Conservation (phyloP, 768 basidiomycete species). For the Holtermanniella nyarrowii region DNA sequence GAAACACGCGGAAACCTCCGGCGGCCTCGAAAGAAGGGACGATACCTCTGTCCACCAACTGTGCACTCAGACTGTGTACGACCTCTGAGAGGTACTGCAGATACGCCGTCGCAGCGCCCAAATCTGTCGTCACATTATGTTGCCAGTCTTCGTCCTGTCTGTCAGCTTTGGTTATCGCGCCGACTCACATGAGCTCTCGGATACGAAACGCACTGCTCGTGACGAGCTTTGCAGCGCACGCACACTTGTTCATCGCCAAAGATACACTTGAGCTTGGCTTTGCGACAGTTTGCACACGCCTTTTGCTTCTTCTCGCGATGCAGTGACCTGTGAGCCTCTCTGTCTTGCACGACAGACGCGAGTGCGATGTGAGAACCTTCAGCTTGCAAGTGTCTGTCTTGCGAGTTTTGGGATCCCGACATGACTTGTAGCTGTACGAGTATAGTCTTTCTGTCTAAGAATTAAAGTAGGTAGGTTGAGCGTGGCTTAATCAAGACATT, state of each 20-base stretch:
- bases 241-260: conserved; percentile 19
- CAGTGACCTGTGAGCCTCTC: too few relatives aligned
- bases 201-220: conserved; percentile 25
- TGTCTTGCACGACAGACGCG: too few relatives aligned
- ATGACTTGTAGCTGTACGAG: too few relatives aligned
- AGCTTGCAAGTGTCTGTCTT: too few relatives aligned
- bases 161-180: not conserved
- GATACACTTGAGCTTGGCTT: conserved; percentile 28
- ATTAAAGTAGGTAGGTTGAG: too few relatives aligned
- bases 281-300: conserved; percentile 27
- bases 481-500: too few relatives aligned
- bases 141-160: conserved; percentile 29
- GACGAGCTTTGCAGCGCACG: conserved; percentile 19
- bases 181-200: conserved; percentile 20
- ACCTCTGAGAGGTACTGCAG: conserved; percentile 17
- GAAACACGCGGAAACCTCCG: conserved; percentile 8
- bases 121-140: conserved; percentile 17
- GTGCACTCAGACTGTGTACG: conserved; percentile 20
- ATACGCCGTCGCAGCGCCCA: conserved; percentile 16
- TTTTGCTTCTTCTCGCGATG: conserved; percentile 29
- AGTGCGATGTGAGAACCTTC: too few relatives aligned
- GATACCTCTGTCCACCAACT: conserved; percentile 10
- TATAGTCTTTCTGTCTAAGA: too few relatives aligned
- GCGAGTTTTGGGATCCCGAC: too few relatives aligned
- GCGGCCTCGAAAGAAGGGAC: conserved; percentile 16